These are phyloP conservation scores for Podospora sp. DNA, from an alignment of 495 filamentous ascomycete genomes.

Conservation along the genomic window DNA sequence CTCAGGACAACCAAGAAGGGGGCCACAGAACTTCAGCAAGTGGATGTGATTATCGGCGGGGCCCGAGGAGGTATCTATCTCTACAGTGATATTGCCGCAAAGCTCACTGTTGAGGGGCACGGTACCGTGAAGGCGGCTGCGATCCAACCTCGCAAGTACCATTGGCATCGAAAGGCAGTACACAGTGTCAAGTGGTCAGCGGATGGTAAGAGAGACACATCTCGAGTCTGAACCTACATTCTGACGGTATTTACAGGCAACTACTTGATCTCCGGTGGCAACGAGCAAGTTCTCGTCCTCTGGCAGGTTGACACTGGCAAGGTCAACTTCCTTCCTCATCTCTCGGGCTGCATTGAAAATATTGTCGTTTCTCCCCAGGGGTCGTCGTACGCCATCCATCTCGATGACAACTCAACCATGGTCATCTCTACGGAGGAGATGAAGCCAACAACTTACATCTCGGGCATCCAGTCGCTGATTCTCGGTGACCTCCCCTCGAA, in stretches of 20 bases:
- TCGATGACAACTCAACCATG: slow-evolving; percentile 90
- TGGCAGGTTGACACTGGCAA: slow-evolving; percentile 91
- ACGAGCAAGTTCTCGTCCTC: slow-evolving; percentile 86
- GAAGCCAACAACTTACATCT: slow-evolving; percentile 73
- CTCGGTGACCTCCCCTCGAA: slow-evolving; percentile 44
- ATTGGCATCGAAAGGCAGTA: slow-evolving; percentile 90
- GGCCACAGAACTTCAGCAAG: slow-evolving; percentile 38
- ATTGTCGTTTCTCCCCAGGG: slow-evolving; percentile 79
- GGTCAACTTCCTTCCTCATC: slow-evolving; percentile 80
- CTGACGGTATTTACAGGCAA: slow-evolving; percentile 65
- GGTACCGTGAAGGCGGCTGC: slow-evolving; percentile 34
- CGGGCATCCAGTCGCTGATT: slow-evolving; percentile 73
- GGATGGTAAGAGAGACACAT: slow-evolving; percentile 68
- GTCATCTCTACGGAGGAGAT: slow-evolving; percentile 87
- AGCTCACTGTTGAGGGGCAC: slow-evolving; percentile 42
- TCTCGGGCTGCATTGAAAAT: slow-evolving; percentile 79
- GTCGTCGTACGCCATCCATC: slow-evolving; percentile 74
- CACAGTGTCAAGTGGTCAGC: slow-evolving; percentile 81
- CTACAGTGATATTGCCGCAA: slow-evolving; percentile 70
- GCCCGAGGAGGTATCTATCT: slow-evolving; percentile 72
- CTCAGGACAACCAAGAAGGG: slow-evolving; percentile 37
- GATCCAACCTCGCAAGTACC: slow-evolving; percentile 61
- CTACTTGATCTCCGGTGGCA: slow-evolving; percentile 90
- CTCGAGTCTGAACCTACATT: background rate
- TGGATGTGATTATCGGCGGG: slow-evolving; percentile 77